Base-by-base conservation (phyloP, 495 filamentous ascomycete species). In the Haplographium delicatum region DNA sequence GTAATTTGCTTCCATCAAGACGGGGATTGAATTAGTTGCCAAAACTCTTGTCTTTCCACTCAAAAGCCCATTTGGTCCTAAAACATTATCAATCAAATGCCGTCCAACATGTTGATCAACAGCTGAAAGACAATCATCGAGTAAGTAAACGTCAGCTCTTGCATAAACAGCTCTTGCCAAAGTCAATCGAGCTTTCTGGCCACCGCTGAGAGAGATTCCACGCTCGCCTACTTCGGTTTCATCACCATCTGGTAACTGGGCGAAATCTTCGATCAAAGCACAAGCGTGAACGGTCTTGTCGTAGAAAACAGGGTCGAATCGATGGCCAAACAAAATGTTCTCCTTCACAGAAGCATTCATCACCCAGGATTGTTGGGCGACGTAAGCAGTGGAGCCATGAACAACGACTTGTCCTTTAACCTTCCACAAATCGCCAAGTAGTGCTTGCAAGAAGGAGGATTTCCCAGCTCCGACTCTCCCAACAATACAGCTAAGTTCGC, bases 321-420 rank as follows among this genome's bases (percentile, higher is more conserved):
- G 83, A 69, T 97, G 88, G 4, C 94, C 94, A 62, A 99, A 99
- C 5, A 96, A 75, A 60, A 99, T 96, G 59, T 99, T 99, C 57
- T 99, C 94, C 46, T 85, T 84, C 23, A 97, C 90, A 39, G 84
- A 93, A 5, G 94, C 91, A 60, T 97, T 99, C 91, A 96, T 97
- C 30, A 99, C 84, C 91, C 94, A 99, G 20, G 89, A 66, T 57
- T 85, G 79, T 65, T 99, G 94, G 18, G 89, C 85, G 55, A 94
- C 94, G 62, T 96, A 99, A 5, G 94, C 94, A 18, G 85, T 77
- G 11, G 73, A 76, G 15, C 94, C 94, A 53, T 86, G 84, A 20
- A 97, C 68, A 22, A 84, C 67, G 5, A 96, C 93, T 51, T 91
- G 79, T 44, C 94, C 94, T 50, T 88, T 82, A 31, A 81, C 74